These are phyloP conservation scores for Cutaneotrichosporon arboriforme DNA, from an alignment of 1,284 basidiomycete species.

Conservation along the genomic window DNA sequence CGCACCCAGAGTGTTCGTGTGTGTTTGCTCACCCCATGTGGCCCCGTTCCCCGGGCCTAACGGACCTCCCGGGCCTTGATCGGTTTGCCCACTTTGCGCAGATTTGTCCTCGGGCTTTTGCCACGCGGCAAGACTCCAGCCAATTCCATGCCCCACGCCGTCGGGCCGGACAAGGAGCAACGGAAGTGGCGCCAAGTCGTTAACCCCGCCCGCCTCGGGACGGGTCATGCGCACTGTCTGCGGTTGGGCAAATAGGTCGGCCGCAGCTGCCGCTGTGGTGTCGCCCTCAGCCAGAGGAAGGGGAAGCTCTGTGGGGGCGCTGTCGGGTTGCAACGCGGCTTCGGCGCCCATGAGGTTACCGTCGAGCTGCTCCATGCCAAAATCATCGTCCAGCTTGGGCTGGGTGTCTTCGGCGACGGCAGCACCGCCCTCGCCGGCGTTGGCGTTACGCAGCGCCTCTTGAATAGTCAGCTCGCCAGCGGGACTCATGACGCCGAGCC, in stretches of 20 bases:
- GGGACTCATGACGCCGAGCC: slow-evolving; percentile 13
- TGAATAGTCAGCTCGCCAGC: slow-evolving; percentile 27
- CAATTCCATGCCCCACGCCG: slow-evolving; percentile 24
- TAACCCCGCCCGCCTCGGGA: background rate
- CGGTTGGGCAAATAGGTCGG: no score
- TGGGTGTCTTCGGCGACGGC: background rate
- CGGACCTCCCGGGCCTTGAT: background rate
- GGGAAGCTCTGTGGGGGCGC: background rate
- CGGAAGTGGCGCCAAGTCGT: slow-evolving; percentile 14
- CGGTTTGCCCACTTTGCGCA: background rate
- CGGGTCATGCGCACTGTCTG: background rate
- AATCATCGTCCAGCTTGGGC: slow-evolving; percentile 1
- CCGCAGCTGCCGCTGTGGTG: no score
- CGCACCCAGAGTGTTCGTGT: no score
- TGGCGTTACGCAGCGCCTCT: slow-evolving; percentile 25
- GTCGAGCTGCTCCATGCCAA: slow-evolving; percentile 5
- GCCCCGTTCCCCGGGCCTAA: background rate
- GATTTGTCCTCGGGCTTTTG: slow-evolving; percentile 1
- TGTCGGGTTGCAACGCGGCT: background rate
- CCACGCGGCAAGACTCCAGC: slow-evolving; percentile 19
- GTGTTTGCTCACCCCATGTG: slow-evolving; percentile 10
- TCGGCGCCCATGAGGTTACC: slow-evolving; percentile 1
- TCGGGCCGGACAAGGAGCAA: slow-evolving; percentile 25
- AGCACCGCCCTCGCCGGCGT: slow-evolving; percentile 1
- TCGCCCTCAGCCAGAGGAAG: background rate